phyloP scores from a whole-genome alignment of 2,329 filamentous ascomycete species.

The Epichloe bromicola region DNA sequence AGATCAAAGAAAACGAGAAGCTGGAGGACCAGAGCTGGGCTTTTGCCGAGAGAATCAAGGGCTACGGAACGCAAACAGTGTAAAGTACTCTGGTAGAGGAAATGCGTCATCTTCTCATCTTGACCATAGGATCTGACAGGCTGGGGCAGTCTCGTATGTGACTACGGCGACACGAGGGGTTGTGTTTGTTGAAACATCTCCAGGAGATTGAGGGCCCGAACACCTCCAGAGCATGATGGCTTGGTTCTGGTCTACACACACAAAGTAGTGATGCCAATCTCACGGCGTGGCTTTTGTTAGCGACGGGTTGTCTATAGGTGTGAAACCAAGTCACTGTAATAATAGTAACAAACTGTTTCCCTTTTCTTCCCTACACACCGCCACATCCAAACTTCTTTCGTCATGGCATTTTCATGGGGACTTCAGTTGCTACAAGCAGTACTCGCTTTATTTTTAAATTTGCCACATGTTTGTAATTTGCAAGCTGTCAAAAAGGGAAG shows the following conservation, averaged over 20 bases:
- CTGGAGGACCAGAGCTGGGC: constrained; percentile 96
- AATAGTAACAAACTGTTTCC: neutral
- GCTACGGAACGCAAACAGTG: constrained; percentile 78
- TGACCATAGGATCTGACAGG: neutral
- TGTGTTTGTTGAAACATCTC: too few species aligned
- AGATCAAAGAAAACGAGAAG: constrained; percentile 72
- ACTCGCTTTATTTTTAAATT: neutral
- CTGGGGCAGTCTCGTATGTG: neutral
- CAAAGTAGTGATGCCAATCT: too few species aligned
- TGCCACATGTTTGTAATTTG: neutral
- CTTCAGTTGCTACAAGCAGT: neutral
- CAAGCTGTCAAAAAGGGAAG: neutral
- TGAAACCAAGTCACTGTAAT: neutral
- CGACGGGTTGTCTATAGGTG: too few species aligned
- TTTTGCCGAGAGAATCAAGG: constrained; percentile 88
- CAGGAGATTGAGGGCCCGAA: too few species aligned
- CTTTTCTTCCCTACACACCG: neutral
- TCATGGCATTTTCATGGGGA: neutral
- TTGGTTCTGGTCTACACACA: too few species aligned
- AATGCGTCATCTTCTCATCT: neutral
- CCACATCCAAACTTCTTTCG: neutral
- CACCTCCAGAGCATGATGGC: too few species aligned
- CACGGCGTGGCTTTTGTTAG: too few species aligned
- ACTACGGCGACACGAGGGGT: too few species aligned
- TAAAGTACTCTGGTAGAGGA: neutral